These are phyloP conservation scores for Zygotorulaspora chibaensis DNA, from an alignment of 805 yeast species.

Conservation along the genomic window DNA sequence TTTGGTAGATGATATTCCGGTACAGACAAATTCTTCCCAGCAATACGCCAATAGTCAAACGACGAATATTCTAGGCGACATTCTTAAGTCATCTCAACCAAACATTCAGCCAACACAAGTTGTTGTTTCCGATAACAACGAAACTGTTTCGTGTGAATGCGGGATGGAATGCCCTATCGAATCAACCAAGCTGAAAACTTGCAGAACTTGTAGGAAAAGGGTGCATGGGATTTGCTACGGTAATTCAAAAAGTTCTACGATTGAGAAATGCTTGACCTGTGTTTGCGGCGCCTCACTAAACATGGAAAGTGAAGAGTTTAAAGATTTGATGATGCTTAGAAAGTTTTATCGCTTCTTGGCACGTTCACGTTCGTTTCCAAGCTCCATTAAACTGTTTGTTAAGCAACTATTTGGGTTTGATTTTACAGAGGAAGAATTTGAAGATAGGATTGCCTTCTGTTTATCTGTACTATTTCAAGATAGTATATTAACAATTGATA, in stretches of 20 bases:
- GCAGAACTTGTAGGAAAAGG: conserved; percentile 31
- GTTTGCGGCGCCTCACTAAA: conserved; percentile 20
- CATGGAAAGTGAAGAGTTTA: conserved; percentile 18
- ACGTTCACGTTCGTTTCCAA: conserved; percentile 21
- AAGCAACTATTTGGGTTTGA: conserved; percentile 13
- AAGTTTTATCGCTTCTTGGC: conserved; percentile 32
- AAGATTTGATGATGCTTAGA: conserved; percentile 36
- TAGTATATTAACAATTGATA: conserved; percentile 10
- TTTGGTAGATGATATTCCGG: conserved; percentile 5
- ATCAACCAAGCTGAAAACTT: conserved; percentile 18
- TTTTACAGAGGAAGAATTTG: conserved; percentile 12
- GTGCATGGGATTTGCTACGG: conserved; percentile 40
- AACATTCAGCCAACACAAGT: conserved; percentile 33
- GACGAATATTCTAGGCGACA: conserved; percentile 29
- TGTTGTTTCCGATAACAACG: neutral
- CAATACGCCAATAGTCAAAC: conserved; percentile 32
- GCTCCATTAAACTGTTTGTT: conserved; percentile 14
- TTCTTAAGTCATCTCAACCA: conserved; percentile 27
- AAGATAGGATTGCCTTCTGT: conserved; percentile 14
- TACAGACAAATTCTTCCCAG: neutral
- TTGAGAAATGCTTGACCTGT: conserved; percentile 30
- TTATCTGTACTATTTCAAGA: conserved; percentile 19
- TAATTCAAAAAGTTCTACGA: conserved; percentile 10
- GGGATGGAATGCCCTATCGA: conserved; percentile 14
- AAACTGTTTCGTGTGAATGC: conserved; percentile 33